phyloP scores from a whole-genome alignment of 2,329 filamentous ascomycete species.

The Pseudogymnoascus sp. region DNA sequence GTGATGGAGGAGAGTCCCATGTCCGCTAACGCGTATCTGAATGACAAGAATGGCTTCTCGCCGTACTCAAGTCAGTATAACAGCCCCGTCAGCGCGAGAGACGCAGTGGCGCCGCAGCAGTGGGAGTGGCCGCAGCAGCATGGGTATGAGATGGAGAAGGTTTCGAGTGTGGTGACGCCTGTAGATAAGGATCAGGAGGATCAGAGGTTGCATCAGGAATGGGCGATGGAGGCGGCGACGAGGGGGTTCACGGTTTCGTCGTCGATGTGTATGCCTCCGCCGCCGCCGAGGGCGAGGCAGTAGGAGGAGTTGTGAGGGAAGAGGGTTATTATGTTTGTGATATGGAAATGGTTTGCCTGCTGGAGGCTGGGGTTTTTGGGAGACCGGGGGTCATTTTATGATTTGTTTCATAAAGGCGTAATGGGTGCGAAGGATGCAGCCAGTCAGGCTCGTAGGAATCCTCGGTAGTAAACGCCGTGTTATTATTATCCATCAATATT shows the following conservation, averaged over 20 bases:
- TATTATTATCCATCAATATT: neutral
- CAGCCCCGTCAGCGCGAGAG: slow-evolving; percentile 38
- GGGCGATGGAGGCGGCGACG: slow-evolving; percentile 7
- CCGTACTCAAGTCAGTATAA: slow-evolving; percentile 52
- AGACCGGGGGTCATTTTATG: neutral
- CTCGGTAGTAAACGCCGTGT: neutral
- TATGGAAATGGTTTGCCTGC: neutral
- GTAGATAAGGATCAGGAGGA: slow-evolving; percentile 7
- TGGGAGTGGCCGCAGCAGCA: slow-evolving; percentile 16
- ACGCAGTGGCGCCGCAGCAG: slow-evolving; percentile 13
- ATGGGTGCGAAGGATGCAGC: neutral
- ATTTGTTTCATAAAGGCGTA: slow-evolving; percentile 1
- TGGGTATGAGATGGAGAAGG: slow-evolving; percentile 10
- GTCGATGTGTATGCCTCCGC: slow-evolving; percentile 3
- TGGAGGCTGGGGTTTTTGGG: neutral
- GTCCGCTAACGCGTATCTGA: slow-evolving; percentile 30
- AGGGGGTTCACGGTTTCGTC: slow-evolving; percentile 10
- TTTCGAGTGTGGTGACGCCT: neutral
- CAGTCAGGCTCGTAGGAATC: neutral
- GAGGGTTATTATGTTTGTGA: neutral
- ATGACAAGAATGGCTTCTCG: slow-evolving; percentile 41
- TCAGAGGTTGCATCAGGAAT: neutral
- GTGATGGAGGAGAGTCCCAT: slow-evolving; percentile 19
- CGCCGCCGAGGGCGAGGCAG: neutral
- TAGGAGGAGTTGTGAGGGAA: neutral